Conservation (phyloP, 2,329 filamentous ascomycete genomes). For the Tolypocladium tundrense region DNA sequence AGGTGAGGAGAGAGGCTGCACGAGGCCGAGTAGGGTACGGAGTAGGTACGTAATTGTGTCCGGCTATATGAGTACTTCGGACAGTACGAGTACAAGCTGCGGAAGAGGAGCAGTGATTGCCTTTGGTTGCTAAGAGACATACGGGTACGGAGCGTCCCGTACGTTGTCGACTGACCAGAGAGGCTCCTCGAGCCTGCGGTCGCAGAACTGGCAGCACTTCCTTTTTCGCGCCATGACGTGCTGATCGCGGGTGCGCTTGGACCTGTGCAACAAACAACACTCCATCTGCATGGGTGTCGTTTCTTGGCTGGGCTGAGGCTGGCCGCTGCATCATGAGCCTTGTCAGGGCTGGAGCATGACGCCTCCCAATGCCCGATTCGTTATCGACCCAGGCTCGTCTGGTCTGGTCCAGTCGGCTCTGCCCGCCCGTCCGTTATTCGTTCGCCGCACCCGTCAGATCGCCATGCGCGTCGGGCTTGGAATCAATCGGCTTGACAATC, state of each 20-base stretch:
- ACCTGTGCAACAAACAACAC: background rate
- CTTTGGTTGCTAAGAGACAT: background rate
- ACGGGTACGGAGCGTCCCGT: background rate
- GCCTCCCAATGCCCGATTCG: background rate
- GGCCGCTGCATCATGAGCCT: background rate
- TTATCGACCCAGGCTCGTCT: background rate
- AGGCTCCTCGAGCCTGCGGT: background rate
- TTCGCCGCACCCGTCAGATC: background rate
- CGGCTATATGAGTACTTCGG: too few species aligned
- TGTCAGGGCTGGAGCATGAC: background rate
- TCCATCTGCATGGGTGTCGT: background rate
- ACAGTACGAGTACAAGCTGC: background rate
- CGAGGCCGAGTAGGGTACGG: background rate
- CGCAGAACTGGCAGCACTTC: background rate
- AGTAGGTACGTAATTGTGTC: too few species aligned
- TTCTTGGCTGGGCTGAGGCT: background rate
- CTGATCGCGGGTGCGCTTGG: background rate
- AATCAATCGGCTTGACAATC: background rate
- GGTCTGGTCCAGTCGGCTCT: background rate
- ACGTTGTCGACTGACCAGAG: background rate
- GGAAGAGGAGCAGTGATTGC: background rate
- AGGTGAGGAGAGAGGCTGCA: background rate
- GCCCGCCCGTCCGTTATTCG: background rate
- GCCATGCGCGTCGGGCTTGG: background rate
- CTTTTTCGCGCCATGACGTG: slow-evolving; percentile 1